Percentiles rank a stretch among this genome's conserved stretches.
These are phyloP conservation scores for Debaryomyces subglobosus DNA, from an alignment of 1,139 yeast genomes.

Conservation along the genomic window DNA sequence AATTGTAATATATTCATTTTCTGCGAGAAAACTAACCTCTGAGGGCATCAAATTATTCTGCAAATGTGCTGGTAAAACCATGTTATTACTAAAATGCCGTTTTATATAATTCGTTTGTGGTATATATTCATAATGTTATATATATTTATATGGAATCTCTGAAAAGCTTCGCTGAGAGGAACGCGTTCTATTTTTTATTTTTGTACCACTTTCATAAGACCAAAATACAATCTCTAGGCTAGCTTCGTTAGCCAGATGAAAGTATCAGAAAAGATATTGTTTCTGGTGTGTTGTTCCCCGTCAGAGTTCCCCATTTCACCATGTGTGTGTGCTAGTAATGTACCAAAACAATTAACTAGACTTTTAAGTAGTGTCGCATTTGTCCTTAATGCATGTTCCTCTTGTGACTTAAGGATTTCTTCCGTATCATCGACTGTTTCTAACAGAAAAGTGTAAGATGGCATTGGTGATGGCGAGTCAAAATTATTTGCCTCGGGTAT, in stretches of 20 bases:
- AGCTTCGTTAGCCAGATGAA: constrained; percentile 22
- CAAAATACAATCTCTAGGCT: not conserved
- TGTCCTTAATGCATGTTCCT: constrained; percentile 11
- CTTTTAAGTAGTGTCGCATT: constrained; percentile 14
- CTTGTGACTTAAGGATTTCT: constrained; percentile 8
- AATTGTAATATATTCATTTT: constrained; percentile 70
- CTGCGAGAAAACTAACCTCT: constrained; percentile 84
- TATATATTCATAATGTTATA: not conserved
- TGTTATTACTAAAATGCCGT: constrained; percentile 19
- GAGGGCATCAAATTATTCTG: constrained; percentile 68
- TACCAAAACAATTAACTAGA: constrained; percentile 28
- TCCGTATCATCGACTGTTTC: not conserved
- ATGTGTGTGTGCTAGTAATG: constrained; percentile 21
- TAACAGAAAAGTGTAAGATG: not conserved
- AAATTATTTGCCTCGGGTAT: not conserved
- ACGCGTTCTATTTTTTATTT: constrained; percentile 5
- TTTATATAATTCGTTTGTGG: not conserved
- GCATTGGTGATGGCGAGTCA: not conserved
- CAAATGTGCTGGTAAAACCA: constrained; percentile 67
- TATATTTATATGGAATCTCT: not conserved
- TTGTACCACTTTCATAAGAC: constrained; percentile 5
- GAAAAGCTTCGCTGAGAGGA: not conserved
- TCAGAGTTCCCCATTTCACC: constrained; percentile 22
- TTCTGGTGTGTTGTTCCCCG: constrained; percentile 23
- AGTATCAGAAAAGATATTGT: constrained; percentile 21